Percentiles rank a stretch among this genome's conserved stretches.
Evolutionary conservation across 2,329 filamentous ascomycete species (phyloP).

Genomic region (Cladosporium sp.): DNA sequence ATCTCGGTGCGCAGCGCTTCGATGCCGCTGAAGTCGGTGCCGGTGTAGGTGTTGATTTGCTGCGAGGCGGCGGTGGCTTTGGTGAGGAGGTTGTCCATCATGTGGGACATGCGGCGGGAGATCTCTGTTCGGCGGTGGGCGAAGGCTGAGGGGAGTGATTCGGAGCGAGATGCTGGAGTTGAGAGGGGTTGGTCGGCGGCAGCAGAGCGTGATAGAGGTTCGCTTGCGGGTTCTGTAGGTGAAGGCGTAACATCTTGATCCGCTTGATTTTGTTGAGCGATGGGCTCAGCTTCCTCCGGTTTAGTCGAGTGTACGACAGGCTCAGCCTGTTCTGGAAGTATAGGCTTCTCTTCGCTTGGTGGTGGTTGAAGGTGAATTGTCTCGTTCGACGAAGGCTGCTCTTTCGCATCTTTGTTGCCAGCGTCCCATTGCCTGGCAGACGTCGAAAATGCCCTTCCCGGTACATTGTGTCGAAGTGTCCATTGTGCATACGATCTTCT

Average conservation of each 20-base stretch:
- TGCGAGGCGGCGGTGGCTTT: conserved; percentile 84
- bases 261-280: neutral
- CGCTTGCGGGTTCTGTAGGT: neutral
- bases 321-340: conserved; percentile 2
- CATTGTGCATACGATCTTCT: neutral
- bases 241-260: neutral
- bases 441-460: neutral
- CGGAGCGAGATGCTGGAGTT: conserved; percentile 24
- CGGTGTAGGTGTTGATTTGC: conserved; percentile 89
- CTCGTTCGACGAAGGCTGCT: conserved; percentile 9
- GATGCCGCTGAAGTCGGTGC: conserved; percentile 81
- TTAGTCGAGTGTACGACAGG: neutral
- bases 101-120: conserved; percentile 63
- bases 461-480: neutral
- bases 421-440: neutral
- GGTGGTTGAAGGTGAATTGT: conserved; percentile 22
- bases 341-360: conserved; percentile 10
- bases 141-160: conserved; percentile 55
- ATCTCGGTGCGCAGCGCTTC: conserved; percentile 82
- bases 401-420: conserved; percentile 18
- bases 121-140: conserved; percentile 58
- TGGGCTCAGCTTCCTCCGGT: neutral
- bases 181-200: conserved; percentile 15
- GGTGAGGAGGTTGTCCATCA: conserved; percentile 89
- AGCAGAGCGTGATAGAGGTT: neutral